These are phyloP conservation scores for Mycena maculata DNA, from an alignment of 768 basidiomycete species.

Conservation along the genomic window DNA sequence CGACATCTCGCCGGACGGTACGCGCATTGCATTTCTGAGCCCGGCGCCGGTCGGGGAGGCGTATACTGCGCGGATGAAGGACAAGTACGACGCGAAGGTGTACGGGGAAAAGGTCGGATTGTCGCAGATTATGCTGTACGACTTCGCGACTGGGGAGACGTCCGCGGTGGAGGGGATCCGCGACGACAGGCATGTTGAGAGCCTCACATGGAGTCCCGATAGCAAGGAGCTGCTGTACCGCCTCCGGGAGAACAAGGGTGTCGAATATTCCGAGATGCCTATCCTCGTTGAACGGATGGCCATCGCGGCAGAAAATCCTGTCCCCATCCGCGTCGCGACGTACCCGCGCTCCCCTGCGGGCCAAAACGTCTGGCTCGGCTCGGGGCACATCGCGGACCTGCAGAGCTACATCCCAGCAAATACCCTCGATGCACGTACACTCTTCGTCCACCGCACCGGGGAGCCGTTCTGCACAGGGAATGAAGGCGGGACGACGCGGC, in stretches of 20 bases:
- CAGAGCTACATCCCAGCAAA: slow-evolving; percentile 46
- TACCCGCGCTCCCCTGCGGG: slow-evolving; percentile 50
- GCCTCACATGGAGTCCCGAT: slow-evolving; percentile 47
- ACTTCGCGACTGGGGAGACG: slow-evolving; percentile 39
- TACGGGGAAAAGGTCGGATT: slow-evolving; percentile 40
- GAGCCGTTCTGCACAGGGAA: slow-evolving; percentile 16
- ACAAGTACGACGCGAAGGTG: slow-evolving; percentile 43
- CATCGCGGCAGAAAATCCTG: slow-evolving; percentile 27
- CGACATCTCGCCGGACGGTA: slow-evolving; percentile 48
- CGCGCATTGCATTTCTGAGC: slow-evolving; percentile 44
- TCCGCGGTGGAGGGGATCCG: slow-evolving; percentile 37
- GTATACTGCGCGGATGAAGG: slow-evolving; percentile 29
- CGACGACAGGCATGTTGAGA: slow-evolving; percentile 44
- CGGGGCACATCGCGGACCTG: slow-evolving; percentile 43
- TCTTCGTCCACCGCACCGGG: slow-evolving; percentile 39
- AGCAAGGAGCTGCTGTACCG: slow-evolving; percentile 47
- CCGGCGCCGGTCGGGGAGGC: slow-evolving; percentile 34
- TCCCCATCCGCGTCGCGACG: slow-evolving; percentile 37
- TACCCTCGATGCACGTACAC: slow-evolving; percentile 46
- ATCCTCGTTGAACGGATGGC: slow-evolving; percentile 43
- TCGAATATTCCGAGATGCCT: slow-evolving; percentile 46
- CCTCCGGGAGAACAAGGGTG: slow-evolving; percentile 41
- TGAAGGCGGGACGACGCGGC: slow-evolving; percentile 28
- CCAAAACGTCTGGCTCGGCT: slow-evolving; percentile 44
- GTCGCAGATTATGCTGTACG: slow-evolving; percentile 41